Evolutionary conservation across 148 eudicot genomes (phyloP).

Genomic region (Amaranthus hypochondriacus): DNA sequence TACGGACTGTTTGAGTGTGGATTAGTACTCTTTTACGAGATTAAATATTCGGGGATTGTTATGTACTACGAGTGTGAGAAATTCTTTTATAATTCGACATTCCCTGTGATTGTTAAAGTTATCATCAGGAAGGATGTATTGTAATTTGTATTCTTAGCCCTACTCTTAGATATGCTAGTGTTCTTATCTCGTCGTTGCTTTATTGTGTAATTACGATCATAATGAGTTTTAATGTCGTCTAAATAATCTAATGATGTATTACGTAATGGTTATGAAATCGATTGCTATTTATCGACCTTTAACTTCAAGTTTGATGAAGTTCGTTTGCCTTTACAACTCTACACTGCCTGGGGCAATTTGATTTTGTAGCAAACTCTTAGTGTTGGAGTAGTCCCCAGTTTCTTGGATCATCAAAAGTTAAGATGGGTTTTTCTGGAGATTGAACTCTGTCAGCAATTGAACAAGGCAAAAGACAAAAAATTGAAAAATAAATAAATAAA

Average conservation of each 20-base stretch:
- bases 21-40: background rate
- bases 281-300: background rate
- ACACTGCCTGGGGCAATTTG: no score
- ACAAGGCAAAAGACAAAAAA: no score
- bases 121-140: background rate
- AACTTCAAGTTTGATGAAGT: background rate
- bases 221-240: background rate
- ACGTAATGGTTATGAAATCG: background rate
- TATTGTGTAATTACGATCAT: constrained; percentile 1
- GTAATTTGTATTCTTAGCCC: background rate
- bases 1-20: constrained; percentile 19
- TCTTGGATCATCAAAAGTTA: background rate
- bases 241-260: background rate
- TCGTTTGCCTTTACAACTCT: no score
- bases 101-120: background rate
- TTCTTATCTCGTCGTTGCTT: background rate
- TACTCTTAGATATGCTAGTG: background rate
- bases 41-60: background rate
- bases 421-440: background rate
- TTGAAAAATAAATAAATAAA: no score
- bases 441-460: no score
- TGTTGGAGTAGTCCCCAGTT: no score
- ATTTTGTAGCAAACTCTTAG: no score
- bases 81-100: background rate
- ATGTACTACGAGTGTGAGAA: background rate